phyloP scores from a whole-genome alignment of 805 yeast genomes.

The Wickerhamia fluorescens region DNA sequence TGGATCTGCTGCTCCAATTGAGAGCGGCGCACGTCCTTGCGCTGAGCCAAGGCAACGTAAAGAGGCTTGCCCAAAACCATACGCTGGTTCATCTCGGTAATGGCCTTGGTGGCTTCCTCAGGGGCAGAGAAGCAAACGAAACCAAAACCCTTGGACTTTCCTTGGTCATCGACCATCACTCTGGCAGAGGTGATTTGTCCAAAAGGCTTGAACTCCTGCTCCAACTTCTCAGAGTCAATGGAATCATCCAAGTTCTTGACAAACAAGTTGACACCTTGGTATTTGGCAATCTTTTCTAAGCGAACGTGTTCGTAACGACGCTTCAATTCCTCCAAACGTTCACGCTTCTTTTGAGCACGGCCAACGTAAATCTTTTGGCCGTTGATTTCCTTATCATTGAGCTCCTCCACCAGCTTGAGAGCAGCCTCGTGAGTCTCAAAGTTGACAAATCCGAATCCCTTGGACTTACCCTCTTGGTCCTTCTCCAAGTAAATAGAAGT shows the following conservation, averaged over 20 bases:
- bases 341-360: constrained; percentile 98
- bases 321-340: constrained; percentile 93
- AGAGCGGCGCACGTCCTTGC: constrained; percentile 94
- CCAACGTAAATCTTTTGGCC: constrained; percentile 91
- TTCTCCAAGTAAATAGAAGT: constrained; percentile 77
- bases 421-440: constrained; percentile 84
- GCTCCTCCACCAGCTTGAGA: constrained; percentile 81
- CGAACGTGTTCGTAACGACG: constrained; percentile 89
- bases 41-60: constrained; percentile 97
- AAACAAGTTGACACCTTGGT: constrained; percentile 96
- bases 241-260: constrained; percentile 94
- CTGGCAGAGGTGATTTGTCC: constrained; percentile 94
- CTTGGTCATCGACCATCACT: constrained; percentile 91
- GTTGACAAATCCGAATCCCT: constrained; percentile 95
- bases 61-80: constrained; percentile 93
- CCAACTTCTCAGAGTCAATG: constrained; percentile 84
- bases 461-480: constrained; percentile 82
- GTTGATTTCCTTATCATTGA: constrained; percentile 79
- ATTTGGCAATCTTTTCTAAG: constrained; percentile 85
- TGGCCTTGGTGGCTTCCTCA: constrained; percentile 98
- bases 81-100: constrained; percentile 96
- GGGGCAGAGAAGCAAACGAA: constrained; percentile 96
- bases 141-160: constrained; percentile 97
- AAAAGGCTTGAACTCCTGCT: constrained; percentile 86
- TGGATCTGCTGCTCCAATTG: constrained; percentile 97